Base-by-base conservation (phyloP, 169 alveolate genomes). In the Plasmodium gallinaceum region DNA sequence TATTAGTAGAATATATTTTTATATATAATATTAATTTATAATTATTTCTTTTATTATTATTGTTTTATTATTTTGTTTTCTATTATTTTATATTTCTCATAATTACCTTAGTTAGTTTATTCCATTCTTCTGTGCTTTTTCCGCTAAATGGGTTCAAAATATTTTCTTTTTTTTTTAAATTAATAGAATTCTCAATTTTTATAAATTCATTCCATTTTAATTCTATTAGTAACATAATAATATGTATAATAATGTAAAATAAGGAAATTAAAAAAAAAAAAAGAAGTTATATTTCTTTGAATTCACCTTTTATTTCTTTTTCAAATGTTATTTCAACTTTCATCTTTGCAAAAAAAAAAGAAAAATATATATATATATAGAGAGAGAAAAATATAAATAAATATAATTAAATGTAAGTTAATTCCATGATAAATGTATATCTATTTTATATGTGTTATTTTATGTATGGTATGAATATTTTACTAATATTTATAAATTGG, bases 91-190 rank as follows among this genome's bases (percentile, higher is more conserved):
- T 52, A 5, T 71, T 24, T 32, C 10, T 60, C 18, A 42, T 60
- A 51, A 24, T 7, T 61, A 48, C 88, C 68, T 75, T 61, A 20
- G 88, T 45, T 61, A 75, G 45, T 37, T 75, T 26, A 43, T 61
- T 43, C 88, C 88, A 75, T 8, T 75, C 88, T 66, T 75, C 64
- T 66, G 62, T 48, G 52, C 88, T 75, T n/a, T 75, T 75, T 20
- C 88, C 88, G 26, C 54, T 48, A 39, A 75, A 75, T n/a, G 88
- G 88, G 32, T 75, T 75, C 10, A 75, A 51, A 1, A 75, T 37
- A 22, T 75, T 62, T 10, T 48, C 66, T 6, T 62, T 64, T 5
- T 46, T 26, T 75, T 61, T 39, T 4, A 26, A 14, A 54, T 24
- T n/a, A 18, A 32, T 66, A 52, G 42, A 45, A 37, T 60, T 62